phyloP scores from a whole-genome alignment of 441 rosid genomes.

The Eugenia klotzschiana region DNA sequence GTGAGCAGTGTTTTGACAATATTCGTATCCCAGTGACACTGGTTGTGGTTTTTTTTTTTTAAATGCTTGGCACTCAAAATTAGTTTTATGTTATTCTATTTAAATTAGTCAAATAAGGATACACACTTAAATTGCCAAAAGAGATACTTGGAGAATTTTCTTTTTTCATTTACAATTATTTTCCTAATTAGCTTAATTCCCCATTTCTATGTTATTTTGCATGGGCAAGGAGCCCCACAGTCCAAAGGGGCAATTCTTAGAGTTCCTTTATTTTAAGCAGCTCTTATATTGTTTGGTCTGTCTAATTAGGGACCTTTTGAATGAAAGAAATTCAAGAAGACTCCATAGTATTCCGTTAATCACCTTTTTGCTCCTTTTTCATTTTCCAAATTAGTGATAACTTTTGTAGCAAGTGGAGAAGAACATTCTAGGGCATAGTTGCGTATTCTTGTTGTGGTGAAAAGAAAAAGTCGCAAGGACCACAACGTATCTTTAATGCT shows the following conservation, averaged over 20 bases:
- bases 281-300: background rate
- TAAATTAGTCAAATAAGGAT: background rate
- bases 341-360: background rate
- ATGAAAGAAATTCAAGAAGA: background rate
- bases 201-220: background rate
- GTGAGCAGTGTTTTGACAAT: background rate
- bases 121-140: background rate
- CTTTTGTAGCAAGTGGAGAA: background rate
- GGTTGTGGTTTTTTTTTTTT: background rate
- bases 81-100: background rate
- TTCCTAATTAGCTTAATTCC: background rate
- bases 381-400: background rate
- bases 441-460: slow-evolving; percentile 6
- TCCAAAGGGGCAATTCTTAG: background rate
- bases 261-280: background rate
- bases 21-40: background rate
- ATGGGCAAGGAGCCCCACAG: background rate
- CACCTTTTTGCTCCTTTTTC: background rate
- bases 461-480: background rate
- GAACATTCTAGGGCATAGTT: background rate
- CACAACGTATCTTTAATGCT: background rate
- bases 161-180: background rate
- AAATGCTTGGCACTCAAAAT: background rate
- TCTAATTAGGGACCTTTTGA: background rate
- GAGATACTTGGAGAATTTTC: background rate